Base-by-base conservation (phyloP, 1,284 basidiomycete species). In the Calocybe gambosa region DNA sequence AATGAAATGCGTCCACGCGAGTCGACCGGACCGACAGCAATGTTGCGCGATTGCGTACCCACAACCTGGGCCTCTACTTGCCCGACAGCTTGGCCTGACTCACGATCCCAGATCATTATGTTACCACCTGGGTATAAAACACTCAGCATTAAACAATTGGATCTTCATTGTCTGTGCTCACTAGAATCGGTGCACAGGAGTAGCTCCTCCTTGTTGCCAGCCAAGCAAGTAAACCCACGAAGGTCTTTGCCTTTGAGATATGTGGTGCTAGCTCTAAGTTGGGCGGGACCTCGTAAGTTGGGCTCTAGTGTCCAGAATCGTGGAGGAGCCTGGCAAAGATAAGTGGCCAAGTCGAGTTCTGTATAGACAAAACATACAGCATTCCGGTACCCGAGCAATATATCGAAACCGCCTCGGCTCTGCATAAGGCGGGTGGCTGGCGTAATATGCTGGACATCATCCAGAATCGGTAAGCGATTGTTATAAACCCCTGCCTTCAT, bases 21-120 rank as follows among this genome's bases (percentile, higher is more conserved):
- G n/a, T 34, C 31, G 3, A 34, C 6, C 8, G 31, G 31, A 34
- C 31, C 31, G 10, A 34, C 31, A 3, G 31, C 31, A 3, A 34
- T 34, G 31, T 34, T 34, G 13, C 31, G 31, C 8, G 31, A 34
- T 7, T 34, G 13, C 8, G 31, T 34, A 9, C 41, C 41, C 6
- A 23, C 46, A n/a, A 41, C 46, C 13, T 33, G 39, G n/a, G 38
- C 46, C 10, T 44, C 36, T 18, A 53, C 38, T 10, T 41, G 34
- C 26, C 39, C 37, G 5, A 50, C 10, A 5, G 21, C 21, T 18
- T n/a, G 35, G n/a, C 23, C 38, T 25, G 48, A 44, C 19, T 48
- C 46, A 6, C 51, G 51, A 29, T 50, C 49, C 51, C 45, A 50
- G 19, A 53, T 46, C 8, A 43, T 46, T 41, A 53, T 40, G 18